phyloP scores from a whole-genome alignment of 495 filamentous ascomycete genomes.

The Talaromyces adpressus region DNA sequence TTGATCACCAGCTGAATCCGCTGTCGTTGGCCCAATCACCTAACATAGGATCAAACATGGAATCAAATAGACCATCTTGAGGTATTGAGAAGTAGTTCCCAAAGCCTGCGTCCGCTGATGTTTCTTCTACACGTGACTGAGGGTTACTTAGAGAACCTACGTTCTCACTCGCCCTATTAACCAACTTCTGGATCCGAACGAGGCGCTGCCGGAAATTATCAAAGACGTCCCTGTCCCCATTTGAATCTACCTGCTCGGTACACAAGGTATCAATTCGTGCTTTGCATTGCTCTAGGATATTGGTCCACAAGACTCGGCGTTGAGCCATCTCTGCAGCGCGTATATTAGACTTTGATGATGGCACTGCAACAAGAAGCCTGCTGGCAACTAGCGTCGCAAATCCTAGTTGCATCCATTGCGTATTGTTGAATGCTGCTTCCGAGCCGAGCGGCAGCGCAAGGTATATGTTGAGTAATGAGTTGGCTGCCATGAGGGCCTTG shows the following conservation, averaged over 20 bases:
- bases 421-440: slow-evolving; percentile 18
- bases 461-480: slow-evolving; percentile 12
- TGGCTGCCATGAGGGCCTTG: slow-evolving; percentile 7
- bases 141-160: not conserved
- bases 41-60: not conserved
- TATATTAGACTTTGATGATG: not conserved
- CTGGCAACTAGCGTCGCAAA: slow-evolving; percentile 17
- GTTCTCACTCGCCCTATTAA: not conserved
- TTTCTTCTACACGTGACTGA: not conserved
- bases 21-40: not conserved
- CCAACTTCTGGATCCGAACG: slow-evolving; percentile 9
- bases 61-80: not conserved
- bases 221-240: slow-evolving; percentile 16
- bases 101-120: not conserved
- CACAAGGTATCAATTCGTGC: slow-evolving; percentile 13
- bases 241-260: slow-evolving; percentile 10
- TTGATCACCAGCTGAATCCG: not conserved
- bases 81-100: not conserved
- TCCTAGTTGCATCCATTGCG: slow-evolving; percentile 20
- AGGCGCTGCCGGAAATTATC: slow-evolving; percentile 12
- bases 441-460: slow-evolving; percentile 12
- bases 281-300: slow-evolving; percentile 11
- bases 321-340: not conserved
- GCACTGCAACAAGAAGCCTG: slow-evolving; percentile 7
- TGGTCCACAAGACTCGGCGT: slow-evolving; percentile 1